Percentiles rank a stretch among this genome's conserved stretches.
Conservation (phyloP, 345 rosid species). For the Boechera stricta region DNA sequence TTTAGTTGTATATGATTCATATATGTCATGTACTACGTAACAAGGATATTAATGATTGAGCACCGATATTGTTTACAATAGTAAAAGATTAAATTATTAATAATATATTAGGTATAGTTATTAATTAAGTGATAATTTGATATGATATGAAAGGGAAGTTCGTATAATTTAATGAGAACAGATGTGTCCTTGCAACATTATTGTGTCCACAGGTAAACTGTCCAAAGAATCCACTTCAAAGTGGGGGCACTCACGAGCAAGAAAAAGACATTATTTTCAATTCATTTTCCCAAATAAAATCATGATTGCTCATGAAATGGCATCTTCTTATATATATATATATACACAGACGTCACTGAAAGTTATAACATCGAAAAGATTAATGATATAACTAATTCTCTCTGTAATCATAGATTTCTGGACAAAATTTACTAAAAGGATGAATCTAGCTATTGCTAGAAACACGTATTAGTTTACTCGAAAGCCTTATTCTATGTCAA, state of each 20-base stretch:
- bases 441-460: not conserved
- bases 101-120: conserved; percentile 38
- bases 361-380: not conserved
- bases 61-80: conserved; percentile 31
- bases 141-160: conserved; percentile 44
- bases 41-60: conserved; percentile 45
- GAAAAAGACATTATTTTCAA: conserved; percentile 39
- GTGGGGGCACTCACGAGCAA: conserved; percentile 50
- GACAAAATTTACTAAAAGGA: not conserved
- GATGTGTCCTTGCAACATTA: conserved; percentile 47
- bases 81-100: conserved; percentile 16
- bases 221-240: conserved; percentile 51
- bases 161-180: conserved; percentile 39
- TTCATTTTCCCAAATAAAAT: conserved; percentile 37
- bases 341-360: not conserved
- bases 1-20: conserved; percentile 19
- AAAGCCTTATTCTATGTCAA: not conserved
- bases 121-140: conserved; percentile 40
- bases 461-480: not conserved
- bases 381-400: not conserved
- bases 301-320: conserved; percentile 43
- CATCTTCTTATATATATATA: conserved; percentile 33
- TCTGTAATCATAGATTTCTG: not conserved
- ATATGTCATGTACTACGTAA: conserved; percentile 44
- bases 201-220: conserved; percentile 51